A percentile compares a stretch with the other conserved stretches of the same genome.
Conservation (phyloP, 169 alveolate species). For the Theileria equi region DNA sequence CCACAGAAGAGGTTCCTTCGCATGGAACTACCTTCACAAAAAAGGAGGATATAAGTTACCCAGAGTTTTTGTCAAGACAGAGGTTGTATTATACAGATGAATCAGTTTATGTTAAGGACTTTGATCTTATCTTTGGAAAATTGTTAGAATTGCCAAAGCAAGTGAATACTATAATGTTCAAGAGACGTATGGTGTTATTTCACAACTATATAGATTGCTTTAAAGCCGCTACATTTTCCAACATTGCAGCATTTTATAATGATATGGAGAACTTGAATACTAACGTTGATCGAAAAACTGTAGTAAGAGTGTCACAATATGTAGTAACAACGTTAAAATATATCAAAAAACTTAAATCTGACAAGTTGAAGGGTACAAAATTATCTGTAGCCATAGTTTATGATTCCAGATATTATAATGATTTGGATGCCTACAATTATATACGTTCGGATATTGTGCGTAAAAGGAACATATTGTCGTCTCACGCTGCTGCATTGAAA, state of each 20-base stretch:
- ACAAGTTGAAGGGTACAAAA: constrained; percentile 29
- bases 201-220: constrained; percentile 29
- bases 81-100: constrained; percentile 1
- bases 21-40: background rate
- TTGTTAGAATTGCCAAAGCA: constrained; percentile 7
- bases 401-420: constrained; percentile 31
- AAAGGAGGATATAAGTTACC: background rate
- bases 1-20: background rate
- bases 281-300: constrained; percentile 56
- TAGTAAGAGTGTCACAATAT: constrained; percentile 6
- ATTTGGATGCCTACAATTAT: constrained; percentile 24
- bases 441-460: constrained; percentile 14
- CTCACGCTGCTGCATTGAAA: constrained; percentile 1
- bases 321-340: background rate
- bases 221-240: constrained; percentile 42
- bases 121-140: constrained; percentile 23
- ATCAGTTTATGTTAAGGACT: constrained; percentile 11
- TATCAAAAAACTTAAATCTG: background rate
- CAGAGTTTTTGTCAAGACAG: constrained; percentile 2
- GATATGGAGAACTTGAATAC: constrained; percentile 24
- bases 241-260: constrained; percentile 10
- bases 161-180: constrained; percentile 40
- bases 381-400: constrained; percentile 19
- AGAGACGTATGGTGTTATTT: constrained; percentile 48
- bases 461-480: constrained; percentile 15